phyloP scores from a whole-genome alignment of 805 yeast genomes.

The Yarrowia sp. region DNA sequence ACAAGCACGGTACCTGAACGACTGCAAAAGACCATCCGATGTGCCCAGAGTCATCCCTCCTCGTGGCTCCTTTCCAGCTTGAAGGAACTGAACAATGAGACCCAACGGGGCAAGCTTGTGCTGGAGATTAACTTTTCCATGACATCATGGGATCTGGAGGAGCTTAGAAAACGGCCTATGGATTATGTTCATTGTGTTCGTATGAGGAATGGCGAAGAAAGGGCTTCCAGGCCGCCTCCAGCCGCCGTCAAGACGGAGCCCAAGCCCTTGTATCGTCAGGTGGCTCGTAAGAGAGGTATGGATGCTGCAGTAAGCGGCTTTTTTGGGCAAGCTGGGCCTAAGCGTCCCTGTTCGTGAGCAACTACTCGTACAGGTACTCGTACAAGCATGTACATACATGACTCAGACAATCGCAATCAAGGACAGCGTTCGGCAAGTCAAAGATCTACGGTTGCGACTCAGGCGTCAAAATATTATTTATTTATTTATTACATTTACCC shows the following conservation, averaged over 20 bases:
- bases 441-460: too few species aligned
- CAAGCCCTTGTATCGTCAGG: background rate
- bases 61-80: conserved; percentile 12
- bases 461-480: too few species aligned
- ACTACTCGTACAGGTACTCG: too few species aligned
- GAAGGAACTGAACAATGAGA: background rate
- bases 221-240: background rate
- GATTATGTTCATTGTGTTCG: conserved; percentile 16
- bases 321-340: background rate
- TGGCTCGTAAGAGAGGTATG: background rate
- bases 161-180: background rate
- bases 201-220: background rate
- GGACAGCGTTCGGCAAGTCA: too few species aligned
- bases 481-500: background rate
- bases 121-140: background rate
- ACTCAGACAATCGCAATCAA: too few species aligned
- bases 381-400: too few species aligned
- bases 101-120: background rate
- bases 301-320: background rate
- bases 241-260: background rate
- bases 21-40: background rate
- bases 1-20: background rate
- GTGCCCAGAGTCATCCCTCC: conserved; percentile 4
- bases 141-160: background rate
- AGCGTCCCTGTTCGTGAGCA: background rate